A percentile compares a stretch with the other conserved stretches of the same genome.
These are phyloP conservation scores for Colletotrichum phormii DNA, from an alignment of 2,329 filamentous ascomycete species.

Conservation along the genomic window DNA sequence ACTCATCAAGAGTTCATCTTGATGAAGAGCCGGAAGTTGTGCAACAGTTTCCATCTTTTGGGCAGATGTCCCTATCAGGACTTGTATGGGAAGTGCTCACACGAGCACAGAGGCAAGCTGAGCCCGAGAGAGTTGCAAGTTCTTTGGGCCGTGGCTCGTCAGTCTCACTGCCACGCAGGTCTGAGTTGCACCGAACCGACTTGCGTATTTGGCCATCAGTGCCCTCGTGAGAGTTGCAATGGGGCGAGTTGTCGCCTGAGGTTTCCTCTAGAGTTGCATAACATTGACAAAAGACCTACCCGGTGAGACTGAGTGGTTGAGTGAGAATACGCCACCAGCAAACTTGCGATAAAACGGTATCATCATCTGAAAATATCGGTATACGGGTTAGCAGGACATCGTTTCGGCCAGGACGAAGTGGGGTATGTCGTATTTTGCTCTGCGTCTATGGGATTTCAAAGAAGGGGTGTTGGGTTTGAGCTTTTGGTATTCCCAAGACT, in stretches of 20 bases:
- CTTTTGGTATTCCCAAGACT: too few relatives aligned
- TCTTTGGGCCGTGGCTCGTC: slow-evolving; percentile 46
- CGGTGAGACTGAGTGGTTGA: neutral
- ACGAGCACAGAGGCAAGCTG: slow-evolving; percentile 43
- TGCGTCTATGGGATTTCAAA: too few relatives aligned
- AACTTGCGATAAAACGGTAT: too few relatives aligned
- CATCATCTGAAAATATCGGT: too few relatives aligned
- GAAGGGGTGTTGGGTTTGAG: too few relatives aligned
- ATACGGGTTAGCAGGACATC: too few relatives aligned
- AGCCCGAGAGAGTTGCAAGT: slow-evolving; percentile 40
- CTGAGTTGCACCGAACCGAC: slow-evolving; percentile 41
- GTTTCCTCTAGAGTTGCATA: slow-evolving; percentile 39
- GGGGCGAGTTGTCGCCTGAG: slow-evolving; percentile 24
- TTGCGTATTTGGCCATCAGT: slow-evolving; percentile 41
- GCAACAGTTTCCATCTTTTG: slow-evolving; percentile 48
- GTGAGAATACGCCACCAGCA: too few relatives aligned
- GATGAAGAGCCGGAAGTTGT: slow-evolving; percentile 46
- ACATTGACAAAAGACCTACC: slow-evolving; percentile 31
- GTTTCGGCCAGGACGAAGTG: too few relatives aligned
- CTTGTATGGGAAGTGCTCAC: slow-evolving; percentile 38
- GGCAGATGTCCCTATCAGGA: slow-evolving; percentile 37
- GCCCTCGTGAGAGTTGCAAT: slow-evolving; percentile 35
- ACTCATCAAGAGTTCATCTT: slow-evolving; percentile 37
- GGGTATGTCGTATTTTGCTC: too few relatives aligned
- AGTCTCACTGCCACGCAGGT: slow-evolving; percentile 42